Evolutionary conservation across 2,329 filamentous ascomycete species (phyloP).

Genomic region (Orbilia javanica): DNA sequence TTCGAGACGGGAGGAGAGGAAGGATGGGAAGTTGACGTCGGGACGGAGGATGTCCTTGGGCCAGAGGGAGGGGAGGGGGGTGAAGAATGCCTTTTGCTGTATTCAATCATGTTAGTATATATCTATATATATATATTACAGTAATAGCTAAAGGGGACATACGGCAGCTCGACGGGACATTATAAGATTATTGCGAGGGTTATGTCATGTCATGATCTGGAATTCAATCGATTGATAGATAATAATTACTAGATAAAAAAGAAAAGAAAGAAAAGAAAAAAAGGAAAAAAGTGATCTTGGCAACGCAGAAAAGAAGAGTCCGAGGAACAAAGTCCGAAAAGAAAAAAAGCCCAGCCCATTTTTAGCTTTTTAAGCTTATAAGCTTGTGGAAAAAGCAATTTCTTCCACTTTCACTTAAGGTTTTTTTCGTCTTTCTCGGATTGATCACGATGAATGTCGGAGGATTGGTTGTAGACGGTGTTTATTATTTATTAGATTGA

Average conservation of each 20-base stretch:
- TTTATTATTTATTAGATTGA: too few species aligned
- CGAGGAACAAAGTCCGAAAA: too few species aligned
- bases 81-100: constrained; percentile 64
- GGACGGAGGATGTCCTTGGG: constrained; percentile 75
- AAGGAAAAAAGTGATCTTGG: not conserved
- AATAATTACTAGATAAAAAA: too few species aligned
- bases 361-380: constrained; percentile 44
- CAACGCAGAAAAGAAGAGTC: too few species aligned
- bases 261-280: not conserved
- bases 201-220: not conserved
- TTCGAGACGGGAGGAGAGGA: constrained; percentile 69
- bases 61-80: constrained; percentile 72
- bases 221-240: too few species aligned
- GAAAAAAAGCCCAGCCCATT: constrained; percentile 32
- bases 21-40: constrained; percentile 73
- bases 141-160: not conserved
- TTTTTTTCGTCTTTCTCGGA: too few species aligned
- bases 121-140: not conserved
- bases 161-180: constrained; percentile 44
- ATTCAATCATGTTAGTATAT: constrained; percentile 20
- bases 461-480: too few species aligned
- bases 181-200: too few species aligned
- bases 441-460: too few species aligned
- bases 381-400: constrained; percentile 21
- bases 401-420: too few species aligned